Base-by-base conservation (phyloP, 768 basidiomycete genomes). In the Exidia glandulosa region DNA sequence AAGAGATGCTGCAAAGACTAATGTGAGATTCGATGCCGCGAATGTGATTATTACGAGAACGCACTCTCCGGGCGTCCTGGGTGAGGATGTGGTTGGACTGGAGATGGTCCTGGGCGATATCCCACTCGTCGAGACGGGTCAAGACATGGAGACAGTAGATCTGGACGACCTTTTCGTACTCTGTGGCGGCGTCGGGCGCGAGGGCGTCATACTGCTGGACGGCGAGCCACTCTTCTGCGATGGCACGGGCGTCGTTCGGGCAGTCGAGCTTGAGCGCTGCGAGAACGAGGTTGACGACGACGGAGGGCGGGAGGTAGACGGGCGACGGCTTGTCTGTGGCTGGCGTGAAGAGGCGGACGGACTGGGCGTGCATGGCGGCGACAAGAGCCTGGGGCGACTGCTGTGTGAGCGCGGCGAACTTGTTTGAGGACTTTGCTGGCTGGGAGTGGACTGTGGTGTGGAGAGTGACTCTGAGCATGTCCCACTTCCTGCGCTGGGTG, bases 151-250 rank as follows among this genome's bases (percentile, higher is more conserved):
- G 73, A 65, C 83, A 84, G 70, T 92, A 93, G 12, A 89, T 69
- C 63, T 90, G 88, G 52, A 92, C 67, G 9, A 90, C 79, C 67
- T 87, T 88, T 59, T 81, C 81, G 64, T 92, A 91, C 19, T 81
- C 84, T 4, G 29, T 25, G 2, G 32, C 23, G 13, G 30, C 37
- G 54, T 70, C 58, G 5, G 59, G 59, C 13, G 47, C 50, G 34
- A 25, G 25, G 12, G 27, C 32, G 23, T 58, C 75, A 2, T 75
- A 74, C 0, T 74, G 67, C 5, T 63, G 52, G 41, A 76, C 76
- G 2, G 85, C 82, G 27, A 93, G 73, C 90, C 90, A 93, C 45
- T 90, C 84, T 67, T 93, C 90, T 23, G 84, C 79, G 56, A 91
- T 82, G 25, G 76, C 74, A 25, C 86, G 75, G 0, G 84, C 88